Evolutionary conservation across 768 basidiomycete genomes (phyloP), one percentile per base, ranked within the genome.

Genomic region (Calocybe cyanea): DNA sequence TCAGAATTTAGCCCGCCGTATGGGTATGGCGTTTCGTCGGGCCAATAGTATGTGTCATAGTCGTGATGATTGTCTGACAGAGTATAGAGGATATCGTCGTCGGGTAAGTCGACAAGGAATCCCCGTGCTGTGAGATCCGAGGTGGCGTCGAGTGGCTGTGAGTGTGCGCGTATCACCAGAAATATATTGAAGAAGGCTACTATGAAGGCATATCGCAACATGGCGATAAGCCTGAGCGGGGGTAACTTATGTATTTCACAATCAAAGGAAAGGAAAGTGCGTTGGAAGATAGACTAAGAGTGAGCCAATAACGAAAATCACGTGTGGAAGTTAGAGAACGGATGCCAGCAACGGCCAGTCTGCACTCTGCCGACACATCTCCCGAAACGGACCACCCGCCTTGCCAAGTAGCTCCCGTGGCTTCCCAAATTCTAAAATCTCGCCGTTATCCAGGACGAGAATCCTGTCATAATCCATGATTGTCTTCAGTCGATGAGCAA

Each of bases 401-500:
- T 69, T 77, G 1, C 56, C 56, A 36, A 90, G 66, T 39, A 93
- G 64, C 14, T 59, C 68, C 32, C 58, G 63, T 0, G 91, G 90
- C 7, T 77, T 69, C 45, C 84, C 91, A 60, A 81, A 91, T 57
- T 93, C 89, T n/a, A 81, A 62, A 35, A 93, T 72, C 45, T 76
- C 70, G 1, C 90, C 90, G 14, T 76, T 71, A 43, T 81, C 83
- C 17, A 89, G 64, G n/a, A 91, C 84, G 54, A 90, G 65, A 55
- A 92, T 70, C 11, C 82, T 70, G 64, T 83, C 80, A 62, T 88
- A 80, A 61, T 90, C 82, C 50, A 90, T 80, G 45, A 89, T 79
- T 0, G 87, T 89, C 58, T 80, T 80, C 17, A 89, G 68, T 11
- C 86, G 71, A 66, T 91, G 90, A 3, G 91, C 91, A 46, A 92